These are phyloP conservation scores for Lachancea sp. DNA, from an alignment of 805 yeast genomes.

Conservation along the genomic window DNA sequence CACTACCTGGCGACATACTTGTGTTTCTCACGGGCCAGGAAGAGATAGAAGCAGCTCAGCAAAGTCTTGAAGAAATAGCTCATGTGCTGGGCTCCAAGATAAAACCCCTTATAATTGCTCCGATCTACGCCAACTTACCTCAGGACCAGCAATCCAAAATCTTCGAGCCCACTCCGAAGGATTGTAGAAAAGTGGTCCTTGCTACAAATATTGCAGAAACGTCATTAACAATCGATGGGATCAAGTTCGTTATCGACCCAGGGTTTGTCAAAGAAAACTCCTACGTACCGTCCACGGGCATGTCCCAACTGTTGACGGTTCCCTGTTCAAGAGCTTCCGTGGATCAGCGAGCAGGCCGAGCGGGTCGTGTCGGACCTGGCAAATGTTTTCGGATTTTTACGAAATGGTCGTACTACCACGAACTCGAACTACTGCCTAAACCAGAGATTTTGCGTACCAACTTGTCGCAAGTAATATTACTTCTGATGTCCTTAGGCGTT, in stretches of 20 bases:
- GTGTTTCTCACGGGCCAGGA: slow-evolving; percentile 95
- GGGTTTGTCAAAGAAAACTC: slow-evolving; percentile 92
- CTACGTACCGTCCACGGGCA: slow-evolving; percentile 79
- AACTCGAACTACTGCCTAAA: slow-evolving; percentile 68
- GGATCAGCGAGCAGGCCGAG: slow-evolving; percentile 95
- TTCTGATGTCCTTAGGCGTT: slow-evolving; percentile 78
- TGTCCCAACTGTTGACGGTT: slow-evolving; percentile 77
- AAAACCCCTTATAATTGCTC: slow-evolving; percentile 63
- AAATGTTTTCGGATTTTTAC: slow-evolving; percentile 88
- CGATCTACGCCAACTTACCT: slow-evolving; percentile 89
- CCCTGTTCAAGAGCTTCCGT: slow-evolving; percentile 95
- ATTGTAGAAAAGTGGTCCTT: slow-evolving; percentile 75
- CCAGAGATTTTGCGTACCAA: slow-evolving; percentile 92
- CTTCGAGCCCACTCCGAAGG: slow-evolving; percentile 80
- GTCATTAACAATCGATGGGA: slow-evolving; percentile 93
- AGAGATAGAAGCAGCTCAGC: slow-evolving; percentile 81
- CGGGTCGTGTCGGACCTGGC: slow-evolving; percentile 97
- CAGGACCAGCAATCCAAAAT: slow-evolving; percentile 74
- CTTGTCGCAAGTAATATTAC: slow-evolving; percentile 64
- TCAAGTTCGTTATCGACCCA: slow-evolving; percentile 87
- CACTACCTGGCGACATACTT: slow-evolving; percentile 71
- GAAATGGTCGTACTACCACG: slow-evolving; percentile 59
- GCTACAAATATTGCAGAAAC: slow-evolving; percentile 98
- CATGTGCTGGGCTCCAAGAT: slow-evolving; percentile 53
- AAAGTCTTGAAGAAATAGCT: slow-evolving; percentile 59